Base-by-base conservation (phyloP, 1,284 basidiomycete genomes). In the Pseudozyma pruni region DNA sequence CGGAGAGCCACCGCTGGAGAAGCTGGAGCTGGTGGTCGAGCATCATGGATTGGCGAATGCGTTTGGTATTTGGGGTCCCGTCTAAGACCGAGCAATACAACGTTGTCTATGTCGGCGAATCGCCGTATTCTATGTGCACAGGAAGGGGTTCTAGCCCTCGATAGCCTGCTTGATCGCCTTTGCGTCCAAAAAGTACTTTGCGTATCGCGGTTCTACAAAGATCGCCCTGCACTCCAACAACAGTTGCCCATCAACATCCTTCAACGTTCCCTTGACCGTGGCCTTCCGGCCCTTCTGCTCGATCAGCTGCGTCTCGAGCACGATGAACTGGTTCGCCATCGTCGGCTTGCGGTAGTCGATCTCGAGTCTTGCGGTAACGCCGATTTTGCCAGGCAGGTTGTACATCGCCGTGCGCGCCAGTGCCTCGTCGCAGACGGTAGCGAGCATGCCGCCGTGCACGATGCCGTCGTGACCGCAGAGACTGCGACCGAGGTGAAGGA, bases 381-480 rank as follows among this genome's bases (percentile, higher is more conserved):
- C 94, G 43, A 97, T 89, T 79, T 91, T 90, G 29, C 90, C 90
- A 0, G 93, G 93, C 0, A 97, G 62, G n/a, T 62, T 69, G 62
- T 78, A 49, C 48, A 66, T 59, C 38, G 55, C 93, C 66, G 89
- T 90, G 59, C 94, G 85, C 0, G 89, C 94, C 37, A 97, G 83
- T 2, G 87, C 87, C 85, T 98, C 94, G 76, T 98, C 94, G 56
- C 95, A 84, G 4, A 98, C 84, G 0, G 93, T 97, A 25, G 93
- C 92, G 22, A 97, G 85, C 61, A 98, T 81, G 1, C 95, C 95
- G 0, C 95, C 95, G 80, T 98, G 95, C 2, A 97, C 85, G 68
- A 98, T 92, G 0, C 94, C 94, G 82, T 95, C 93, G 75, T 95
- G 93, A 0, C 84, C 92, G 79, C 94, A 97, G 46, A 98, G 77